These are phyloP conservation scores for Pseudognaphalium luteoalbum DNA, from an alignment of 129 eudicot genomes.

Conservation along the genomic window DNA sequence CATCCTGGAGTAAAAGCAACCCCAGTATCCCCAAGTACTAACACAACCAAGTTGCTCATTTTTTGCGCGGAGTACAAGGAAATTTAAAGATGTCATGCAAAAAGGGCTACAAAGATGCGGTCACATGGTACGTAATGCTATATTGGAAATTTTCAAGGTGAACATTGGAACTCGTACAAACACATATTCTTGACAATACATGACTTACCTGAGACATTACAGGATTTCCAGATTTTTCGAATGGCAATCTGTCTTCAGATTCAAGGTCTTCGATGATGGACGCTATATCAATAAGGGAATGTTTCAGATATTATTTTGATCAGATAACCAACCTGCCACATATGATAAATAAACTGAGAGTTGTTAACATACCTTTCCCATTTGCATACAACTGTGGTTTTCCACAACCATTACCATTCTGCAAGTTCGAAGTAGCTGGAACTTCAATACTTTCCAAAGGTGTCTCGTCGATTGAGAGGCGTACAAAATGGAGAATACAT, in stretches of 20 bases:
- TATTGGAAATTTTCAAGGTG: not conserved
- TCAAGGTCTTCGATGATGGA: conserved; percentile 47
- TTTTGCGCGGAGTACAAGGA: conserved; percentile 3
- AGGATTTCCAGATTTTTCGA: conserved; percentile 80
- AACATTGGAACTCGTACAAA: not conserved
- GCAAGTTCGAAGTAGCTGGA: conserved; percentile 43
- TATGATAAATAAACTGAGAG: conserved; percentile 2
- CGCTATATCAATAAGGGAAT: conserved; percentile 47
- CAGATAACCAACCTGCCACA: conserved; percentile 20
- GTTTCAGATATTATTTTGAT: conserved; percentile 19
- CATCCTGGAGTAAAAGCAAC: not conserved
- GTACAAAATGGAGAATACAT: conserved; percentile 86
- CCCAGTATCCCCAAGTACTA: not conserved
- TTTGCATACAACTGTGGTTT: conserved; percentile 56
- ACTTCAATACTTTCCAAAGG: conserved; percentile 68
- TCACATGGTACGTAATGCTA: conserved; percentile 12
- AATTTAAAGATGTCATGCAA: conserved; percentile 16
- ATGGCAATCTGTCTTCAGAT: conserved; percentile 63
- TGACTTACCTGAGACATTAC: conserved; percentile 82
- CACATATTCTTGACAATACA: not conserved
- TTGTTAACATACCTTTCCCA: conserved; percentile 55
- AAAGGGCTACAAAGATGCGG: not conserved
- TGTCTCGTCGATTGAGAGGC: conserved; percentile 74
- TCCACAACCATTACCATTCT: conserved; percentile 42
- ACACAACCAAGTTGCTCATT: not conserved